Evolutionary conservation across 148 eudicot species (phyloP), one percentile per base, ranked within the genome.

Genomic region (Talinum fruticosum): DNA sequence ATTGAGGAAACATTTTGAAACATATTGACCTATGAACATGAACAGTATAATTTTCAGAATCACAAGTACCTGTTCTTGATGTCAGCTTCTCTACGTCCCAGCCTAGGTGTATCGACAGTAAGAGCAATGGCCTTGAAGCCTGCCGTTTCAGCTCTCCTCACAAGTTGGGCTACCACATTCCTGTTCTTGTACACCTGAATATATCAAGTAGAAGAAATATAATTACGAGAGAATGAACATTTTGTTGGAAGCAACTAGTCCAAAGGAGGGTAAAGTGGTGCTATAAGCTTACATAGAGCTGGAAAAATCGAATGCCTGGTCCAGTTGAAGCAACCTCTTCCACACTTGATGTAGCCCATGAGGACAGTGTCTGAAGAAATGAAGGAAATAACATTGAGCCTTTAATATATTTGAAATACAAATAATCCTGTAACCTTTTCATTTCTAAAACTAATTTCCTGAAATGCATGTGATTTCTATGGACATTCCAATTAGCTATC

Each of bases 291-390:
- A 96, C 99, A 82, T 93, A 96, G 82, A 96, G 97, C 90, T 93
- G 99, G 89, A 96, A 96, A 87, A 96, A 96, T 75, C 99, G 93
- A 84, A 93, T 93, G 78, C 99, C 99, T 51, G 99, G 97, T 74
- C 99, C 97, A 23, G 99, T 93, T 75, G 99, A 95, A 84, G 99
- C 97, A 77, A 95, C 99, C 86, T 95, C 99, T 79, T 95, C 99
- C 24, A 95, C 99, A 78, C 99, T 95, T 3, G 99, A 95, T 44
- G 99, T 95, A 37, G 97, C 92, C 99, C 99, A 95, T 70, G 99
- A 93, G 34, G 99, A 95, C 72, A 95, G 69, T 78, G 99, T 95
- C 99, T 95, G 91, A 59, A 33, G 35, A 61, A 33, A 45, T 53
- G 24, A 45, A 16, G 66, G 62, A 24, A 28, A 71, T 59, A 28